Evolutionary conservation across 2,329 filamentous ascomycete species (phyloP).

Genomic region (Lecanicillium sp.): DNA sequence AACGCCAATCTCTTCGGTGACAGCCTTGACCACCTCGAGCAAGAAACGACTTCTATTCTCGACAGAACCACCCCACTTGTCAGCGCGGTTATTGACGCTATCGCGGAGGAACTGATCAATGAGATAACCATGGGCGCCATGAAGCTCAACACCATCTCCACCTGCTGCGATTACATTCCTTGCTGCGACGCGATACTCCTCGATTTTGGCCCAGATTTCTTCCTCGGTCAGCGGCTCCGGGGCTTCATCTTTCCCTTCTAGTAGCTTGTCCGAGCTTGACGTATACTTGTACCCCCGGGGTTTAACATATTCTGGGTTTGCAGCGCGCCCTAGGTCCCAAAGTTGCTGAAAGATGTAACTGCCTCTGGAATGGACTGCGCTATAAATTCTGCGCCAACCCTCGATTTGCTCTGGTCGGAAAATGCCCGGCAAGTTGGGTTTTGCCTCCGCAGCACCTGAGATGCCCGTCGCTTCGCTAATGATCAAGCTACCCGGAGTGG

Average conservation of each 20-base stretch:
- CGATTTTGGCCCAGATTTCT: conserved; percentile 58
- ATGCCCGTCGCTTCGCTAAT: conserved; percentile 22
- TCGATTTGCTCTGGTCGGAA: conserved; percentile 23
- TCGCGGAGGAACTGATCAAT: conserved; percentile 54
- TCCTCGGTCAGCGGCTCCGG: conserved; percentile 40
- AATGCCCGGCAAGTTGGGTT: conserved; percentile 31
- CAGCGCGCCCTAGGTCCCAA: conserved; percentile 16
- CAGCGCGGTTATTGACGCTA: conserved; percentile 41
- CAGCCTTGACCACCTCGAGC: conserved; percentile 36
- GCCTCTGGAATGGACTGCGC: conserved; percentile 19
- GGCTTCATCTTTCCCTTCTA: conserved; percentile 14
- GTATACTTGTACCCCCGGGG: conserved; percentile 18
- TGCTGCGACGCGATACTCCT: conserved; percentile 47
- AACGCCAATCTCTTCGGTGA: conserved; percentile 35
- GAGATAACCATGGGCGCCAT: conserved; percentile 52
- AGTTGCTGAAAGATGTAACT: conserved; percentile 20
- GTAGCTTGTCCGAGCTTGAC: conserved; percentile 15
- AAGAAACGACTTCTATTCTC: conserved; percentile 44
- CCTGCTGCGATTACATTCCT: conserved; percentile 53
- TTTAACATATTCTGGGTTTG: conserved; percentile 13
- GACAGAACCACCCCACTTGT: conserved; percentile 45
- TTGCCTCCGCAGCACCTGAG: conserved; percentile 15
- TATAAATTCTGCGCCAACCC: conserved; percentile 19
- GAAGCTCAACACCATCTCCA: conserved; percentile 60
- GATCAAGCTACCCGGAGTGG: conserved; percentile 35